Conservation (phyloP, 169 alveolate species). For the Prorocentrum cordatum region DNA sequence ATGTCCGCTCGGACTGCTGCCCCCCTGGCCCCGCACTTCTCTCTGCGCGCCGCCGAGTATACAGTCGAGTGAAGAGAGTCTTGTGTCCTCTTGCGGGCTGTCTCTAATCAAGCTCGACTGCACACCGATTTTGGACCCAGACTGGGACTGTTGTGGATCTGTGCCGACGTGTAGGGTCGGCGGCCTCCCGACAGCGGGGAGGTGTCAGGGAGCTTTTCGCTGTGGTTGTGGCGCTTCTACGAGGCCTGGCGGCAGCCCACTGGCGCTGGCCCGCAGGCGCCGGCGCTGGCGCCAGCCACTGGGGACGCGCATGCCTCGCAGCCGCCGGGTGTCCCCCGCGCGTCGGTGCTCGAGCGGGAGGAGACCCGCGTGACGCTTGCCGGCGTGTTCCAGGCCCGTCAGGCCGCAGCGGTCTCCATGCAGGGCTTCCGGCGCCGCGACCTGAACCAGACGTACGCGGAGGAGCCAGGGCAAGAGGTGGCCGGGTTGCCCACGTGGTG, state of each 20-base stretch:
- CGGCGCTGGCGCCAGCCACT: not conserved
- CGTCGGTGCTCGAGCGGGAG: not conserved
- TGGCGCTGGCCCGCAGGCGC: not conserved
- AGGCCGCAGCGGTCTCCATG: not conserved
- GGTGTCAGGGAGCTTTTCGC: no score
- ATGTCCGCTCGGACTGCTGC: no score
- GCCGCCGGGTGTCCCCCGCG: not conserved
- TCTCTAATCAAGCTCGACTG: no score
- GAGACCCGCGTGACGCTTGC: not conserved
- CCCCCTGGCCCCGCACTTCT: no score
- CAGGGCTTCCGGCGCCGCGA: not conserved
- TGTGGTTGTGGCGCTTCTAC: not conserved
- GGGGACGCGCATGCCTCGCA: not conserved
- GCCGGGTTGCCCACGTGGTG: not conserved
- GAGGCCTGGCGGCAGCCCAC: not conserved
- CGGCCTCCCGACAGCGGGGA: no score
- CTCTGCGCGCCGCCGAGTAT: no score
- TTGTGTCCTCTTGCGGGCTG: no score
- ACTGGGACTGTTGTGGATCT: no score
- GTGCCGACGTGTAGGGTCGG: no score
- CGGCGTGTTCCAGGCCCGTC: not conserved
- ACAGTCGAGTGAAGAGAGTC: no score
- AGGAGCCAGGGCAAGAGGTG: not conserved
- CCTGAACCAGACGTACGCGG: not conserved
- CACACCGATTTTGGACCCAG: no score